Evolutionary conservation across 768 basidiomycete species (phyloP).

Genomic region (Omphalotus guepiniiformis): DNA sequence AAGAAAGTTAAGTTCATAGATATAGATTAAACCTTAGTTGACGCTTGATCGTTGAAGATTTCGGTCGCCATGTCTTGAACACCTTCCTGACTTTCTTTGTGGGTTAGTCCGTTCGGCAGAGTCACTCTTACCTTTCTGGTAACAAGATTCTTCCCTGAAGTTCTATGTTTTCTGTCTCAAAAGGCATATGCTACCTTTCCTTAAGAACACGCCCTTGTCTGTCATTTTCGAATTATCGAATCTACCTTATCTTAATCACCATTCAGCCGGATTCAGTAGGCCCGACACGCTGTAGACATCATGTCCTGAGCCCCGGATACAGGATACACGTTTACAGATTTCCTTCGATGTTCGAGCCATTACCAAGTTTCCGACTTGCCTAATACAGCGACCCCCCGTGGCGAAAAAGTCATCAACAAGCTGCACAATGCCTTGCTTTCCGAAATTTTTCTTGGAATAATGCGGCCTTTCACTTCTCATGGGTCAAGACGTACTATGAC

Average conservation of each 20-base stretch:
- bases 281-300: slow-evolving; percentile 64
- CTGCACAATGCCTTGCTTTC: slow-evolving; percentile 14
- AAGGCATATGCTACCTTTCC: neutral
- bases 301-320: slow-evolving; percentile 63
- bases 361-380: slow-evolving; percentile 51
- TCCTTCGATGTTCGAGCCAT: slow-evolving; percentile 40
- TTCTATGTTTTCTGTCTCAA: neutral
- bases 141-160: slow-evolving; percentile 5
- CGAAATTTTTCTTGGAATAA: slow-evolving; percentile 11
- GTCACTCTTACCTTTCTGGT: slow-evolving; percentile 7
- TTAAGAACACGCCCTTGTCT: neutral
- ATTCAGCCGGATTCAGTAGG: slow-evolving; percentile 54
- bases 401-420: slow-evolving; percentile 14
- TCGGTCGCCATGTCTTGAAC: neutral
- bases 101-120: neutral
- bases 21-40: slow-evolving; percentile 8
- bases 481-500: slow-evolving; percentile 6
- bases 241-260: slow-evolving; percentile 51
- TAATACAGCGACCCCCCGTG: slow-evolving; percentile 45
- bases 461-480: slow-evolving; percentile 7
- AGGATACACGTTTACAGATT: slow-evolving; percentile 53
- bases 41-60: slow-evolving; percentile 2
- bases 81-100: slow-evolving; percentile 3
- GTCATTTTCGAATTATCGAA: slow-evolving; percentile 7
- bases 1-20: neutral